Percentiles rank a stretch among this genome's conserved stretches.
phyloP scores from a whole-genome alignment of 495 filamentous ascomycete species.

The Terfezia boudieri region DNA sequence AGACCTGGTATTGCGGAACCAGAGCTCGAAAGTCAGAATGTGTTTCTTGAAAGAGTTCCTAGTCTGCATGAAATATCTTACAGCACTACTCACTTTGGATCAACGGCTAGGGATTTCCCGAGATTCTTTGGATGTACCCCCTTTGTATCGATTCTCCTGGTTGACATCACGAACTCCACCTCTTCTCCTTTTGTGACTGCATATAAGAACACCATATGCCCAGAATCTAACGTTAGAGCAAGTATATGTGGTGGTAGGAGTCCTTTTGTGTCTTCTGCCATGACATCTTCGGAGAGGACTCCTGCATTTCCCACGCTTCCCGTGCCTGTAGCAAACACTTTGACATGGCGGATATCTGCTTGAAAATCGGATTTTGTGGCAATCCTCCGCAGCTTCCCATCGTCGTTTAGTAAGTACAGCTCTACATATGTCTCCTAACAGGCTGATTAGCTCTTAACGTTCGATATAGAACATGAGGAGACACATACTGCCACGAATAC shows the following conservation, averaged over 20 bases:
- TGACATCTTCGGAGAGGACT: not conserved
- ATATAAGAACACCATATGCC: constrained; percentile 51
- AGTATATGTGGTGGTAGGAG: constrained; percentile 52
- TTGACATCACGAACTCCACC: constrained; percentile 37
- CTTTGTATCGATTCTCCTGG: constrained; percentile 33
- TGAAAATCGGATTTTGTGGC: constrained; percentile 52
- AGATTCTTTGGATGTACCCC: constrained; percentile 33
- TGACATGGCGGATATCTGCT: constrained; percentile 41
- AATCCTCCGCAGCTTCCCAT: constrained; percentile 48
- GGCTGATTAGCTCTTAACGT: not conserved
- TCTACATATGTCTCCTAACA: constrained; percentile 39
- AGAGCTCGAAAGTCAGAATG: constrained; percentile 1
- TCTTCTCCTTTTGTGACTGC: constrained; percentile 23
- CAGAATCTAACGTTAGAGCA: constrained; percentile 44
- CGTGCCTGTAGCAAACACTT: constrained; percentile 30
- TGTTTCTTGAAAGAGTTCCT: not conserved
- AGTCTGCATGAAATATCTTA: not conserved
- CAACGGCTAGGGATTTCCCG: constrained; percentile 61
- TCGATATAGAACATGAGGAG: not conserved
- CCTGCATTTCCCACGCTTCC: constrained; percentile 22
- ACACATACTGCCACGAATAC: constrained; percentile 60
- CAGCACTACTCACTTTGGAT: constrained; percentile 35
- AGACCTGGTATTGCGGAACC: constrained; percentile 24
- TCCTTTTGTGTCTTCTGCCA: no score
- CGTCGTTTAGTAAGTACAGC: constrained; percentile 40